phyloP scores from a whole-genome alignment of 306 rosid species.

The Styphnolobium japonicum region DNA sequence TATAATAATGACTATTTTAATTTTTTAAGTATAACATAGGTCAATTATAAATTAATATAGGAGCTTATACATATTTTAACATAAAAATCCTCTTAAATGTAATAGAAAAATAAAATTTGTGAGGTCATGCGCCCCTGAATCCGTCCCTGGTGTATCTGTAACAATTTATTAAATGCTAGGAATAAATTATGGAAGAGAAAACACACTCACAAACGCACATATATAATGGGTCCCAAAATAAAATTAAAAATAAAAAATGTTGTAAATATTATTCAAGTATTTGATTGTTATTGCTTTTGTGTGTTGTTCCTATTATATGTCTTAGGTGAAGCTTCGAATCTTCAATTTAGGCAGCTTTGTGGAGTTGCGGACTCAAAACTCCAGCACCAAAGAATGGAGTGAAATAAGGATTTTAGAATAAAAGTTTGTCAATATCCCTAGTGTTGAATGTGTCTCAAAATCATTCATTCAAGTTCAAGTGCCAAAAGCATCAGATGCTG shows the following conservation, averaged over 20 bases:
- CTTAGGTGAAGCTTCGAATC: neutral
- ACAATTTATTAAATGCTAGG: neutral
- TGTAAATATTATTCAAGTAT: neutral
- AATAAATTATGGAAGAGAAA: neutral
- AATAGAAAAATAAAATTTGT: too few species aligned
- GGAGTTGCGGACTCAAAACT: slow-evolving; percentile 11
- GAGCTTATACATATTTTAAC: too few species aligned
- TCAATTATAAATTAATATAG: too few species aligned
- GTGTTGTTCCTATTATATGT: slow-evolving; percentile 22
- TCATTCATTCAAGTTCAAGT: too few species aligned
- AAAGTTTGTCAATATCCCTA: neutral
- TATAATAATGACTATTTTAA: too few species aligned
- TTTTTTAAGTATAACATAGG: too few species aligned
- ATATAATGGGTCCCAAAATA: neutral
- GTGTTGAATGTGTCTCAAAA: too few species aligned
- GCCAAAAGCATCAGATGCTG: too few species aligned
- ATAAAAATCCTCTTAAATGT: too few species aligned
- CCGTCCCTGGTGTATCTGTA: neutral
- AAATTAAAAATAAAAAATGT: neutral
- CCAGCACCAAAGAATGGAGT: neutral
- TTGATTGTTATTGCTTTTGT: slow-evolving; percentile 10
- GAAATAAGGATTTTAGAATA: neutral
- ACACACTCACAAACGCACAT: neutral
- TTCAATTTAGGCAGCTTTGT: neutral
- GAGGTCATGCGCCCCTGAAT: too few species aligned